Evolutionary conservation across 2,329 filamentous ascomycete species (phyloP).

Genomic region (Penicillium capsulatum): DNA sequence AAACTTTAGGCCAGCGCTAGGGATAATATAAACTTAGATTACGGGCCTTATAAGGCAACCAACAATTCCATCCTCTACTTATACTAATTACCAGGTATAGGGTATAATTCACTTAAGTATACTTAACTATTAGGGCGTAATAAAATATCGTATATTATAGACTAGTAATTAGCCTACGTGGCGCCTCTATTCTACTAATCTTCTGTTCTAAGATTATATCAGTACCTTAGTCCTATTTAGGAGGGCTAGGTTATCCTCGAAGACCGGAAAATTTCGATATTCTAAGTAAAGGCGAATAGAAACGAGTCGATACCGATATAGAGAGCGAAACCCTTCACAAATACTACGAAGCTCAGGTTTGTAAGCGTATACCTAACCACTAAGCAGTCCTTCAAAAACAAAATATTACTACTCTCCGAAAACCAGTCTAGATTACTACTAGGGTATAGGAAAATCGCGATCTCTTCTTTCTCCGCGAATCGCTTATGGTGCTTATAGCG

Average conservation of each 20-base stretch:
- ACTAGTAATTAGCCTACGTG: slow-evolving; percentile 24
- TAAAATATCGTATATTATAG: slow-evolving; percentile 26
- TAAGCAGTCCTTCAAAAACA: slow-evolving; percentile 26
- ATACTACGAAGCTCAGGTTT: slow-evolving; percentile 33
- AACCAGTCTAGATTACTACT: slow-evolving; percentile 31
- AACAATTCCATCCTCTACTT: slow-evolving; percentile 2
- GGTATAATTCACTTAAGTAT: slow-evolving; percentile 19
- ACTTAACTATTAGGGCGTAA: slow-evolving; percentile 23
- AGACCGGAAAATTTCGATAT: slow-evolving; percentile 27
- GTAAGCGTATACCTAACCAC: slow-evolving; percentile 26
- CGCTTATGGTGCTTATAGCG: slow-evolving; percentile 22
- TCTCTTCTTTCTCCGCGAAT: slow-evolving; percentile 32
- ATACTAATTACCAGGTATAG: slow-evolving; percentile 11
- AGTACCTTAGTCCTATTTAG: slow-evolving; percentile 25
- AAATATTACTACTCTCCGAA: slow-evolving; percentile 20
- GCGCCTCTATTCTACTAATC: slow-evolving; percentile 29
- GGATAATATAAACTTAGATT: slow-evolving; percentile 24
- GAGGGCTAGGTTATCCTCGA: slow-evolving; percentile 30
- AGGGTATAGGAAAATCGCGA: slow-evolving; percentile 32
- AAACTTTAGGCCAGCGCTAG: slow-evolving; percentile 22
- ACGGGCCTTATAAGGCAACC: slow-evolving; percentile 28
- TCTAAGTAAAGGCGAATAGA: slow-evolving; percentile 25
- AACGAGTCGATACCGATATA: slow-evolving; percentile 24
- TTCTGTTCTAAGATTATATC: slow-evolving; percentile 27
- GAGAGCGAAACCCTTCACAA: slow-evolving; percentile 34